phyloP scores from a whole-genome alignment of 2,329 filamentous ascomycete species.

The Xylariaceae sp. region DNA sequence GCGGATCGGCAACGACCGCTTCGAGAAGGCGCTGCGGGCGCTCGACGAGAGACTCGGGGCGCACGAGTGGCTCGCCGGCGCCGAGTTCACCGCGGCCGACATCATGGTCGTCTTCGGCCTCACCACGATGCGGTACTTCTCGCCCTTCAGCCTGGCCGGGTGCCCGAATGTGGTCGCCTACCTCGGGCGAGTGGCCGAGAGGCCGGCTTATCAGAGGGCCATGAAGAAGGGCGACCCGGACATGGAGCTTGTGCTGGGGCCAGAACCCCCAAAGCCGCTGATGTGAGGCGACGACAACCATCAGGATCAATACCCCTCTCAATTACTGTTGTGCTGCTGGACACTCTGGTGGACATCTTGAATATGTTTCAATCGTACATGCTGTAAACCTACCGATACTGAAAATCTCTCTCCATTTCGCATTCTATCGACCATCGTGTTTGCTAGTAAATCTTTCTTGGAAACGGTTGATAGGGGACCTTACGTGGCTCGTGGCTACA shows the following conservation, averaged over 20 bases:
- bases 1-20: slow-evolving; percentile 23
- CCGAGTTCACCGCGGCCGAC: slow-evolving; percentile 57
- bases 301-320: too few species aligned
- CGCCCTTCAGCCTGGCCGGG: slow-evolving; percentile 30
- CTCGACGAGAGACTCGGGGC: slow-evolving; percentile 41
- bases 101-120: slow-evolving; percentile 55
- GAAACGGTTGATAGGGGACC: too few species aligned
- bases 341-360: too few species aligned
- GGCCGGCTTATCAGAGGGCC: slow-evolving; percentile 39
- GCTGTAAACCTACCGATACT: too few species aligned
- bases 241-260: neutral
- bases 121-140: slow-evolving; percentile 52
- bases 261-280: neutral
- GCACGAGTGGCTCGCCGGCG: slow-evolving; percentile 50
- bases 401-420: too few species aligned
- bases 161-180: slow-evolving; percentile 39
- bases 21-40: slow-evolving; percentile 30
- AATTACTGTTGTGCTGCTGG: too few species aligned
- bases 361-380: too few species aligned
- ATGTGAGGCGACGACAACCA: too few species aligned
- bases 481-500: too few species aligned
- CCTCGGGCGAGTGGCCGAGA: slow-evolving; percentile 32
- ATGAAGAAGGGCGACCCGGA: slow-evolving; percentile 42
- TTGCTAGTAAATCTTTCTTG: too few species aligned
- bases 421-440: too few species aligned